These are phyloP conservation scores for Candida sanyaensis DNA, from an alignment of 1,139 yeast genomes.

Conservation along the genomic window DNA sequence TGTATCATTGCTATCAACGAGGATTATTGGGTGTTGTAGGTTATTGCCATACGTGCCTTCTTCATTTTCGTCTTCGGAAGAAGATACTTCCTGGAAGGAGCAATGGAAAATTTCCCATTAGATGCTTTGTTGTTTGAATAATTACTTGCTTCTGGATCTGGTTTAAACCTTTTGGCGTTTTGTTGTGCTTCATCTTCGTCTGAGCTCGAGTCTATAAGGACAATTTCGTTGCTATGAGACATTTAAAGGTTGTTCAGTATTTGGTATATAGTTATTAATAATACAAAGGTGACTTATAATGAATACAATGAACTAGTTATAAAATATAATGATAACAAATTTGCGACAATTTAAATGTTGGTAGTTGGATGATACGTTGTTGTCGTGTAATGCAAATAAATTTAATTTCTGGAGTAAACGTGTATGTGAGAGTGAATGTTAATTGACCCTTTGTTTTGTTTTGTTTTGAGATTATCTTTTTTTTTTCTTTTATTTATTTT, in stretches of 20 bases:
- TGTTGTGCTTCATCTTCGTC: slow-evolving; percentile 14
- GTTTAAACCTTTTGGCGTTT: slow-evolving; percentile 13
- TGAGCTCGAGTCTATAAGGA: slow-evolving; percentile 22
- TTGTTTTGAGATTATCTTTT: neutral
- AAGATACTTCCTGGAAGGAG: slow-evolving; percentile 10
- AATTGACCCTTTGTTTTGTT: neutral
- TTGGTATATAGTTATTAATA: too few relatives aligned
- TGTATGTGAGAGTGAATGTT: neutral
- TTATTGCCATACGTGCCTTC: neutral
- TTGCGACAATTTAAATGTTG: slow-evolving; percentile 1
- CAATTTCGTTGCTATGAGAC: slow-evolving; percentile 16
- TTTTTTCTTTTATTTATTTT: neutral
- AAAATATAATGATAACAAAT: neutral
- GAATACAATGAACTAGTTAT: too few relatives aligned
- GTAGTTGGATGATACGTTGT: neutral
- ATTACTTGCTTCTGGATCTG: slow-evolving; percentile 2
- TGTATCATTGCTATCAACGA: slow-evolving; percentile 1
- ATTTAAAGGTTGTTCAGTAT: neutral
- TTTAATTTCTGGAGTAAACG: neutral
- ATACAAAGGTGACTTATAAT: too few relatives aligned
- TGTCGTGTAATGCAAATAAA: neutral
- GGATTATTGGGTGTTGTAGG: neutral
- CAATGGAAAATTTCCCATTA: slow-evolving; percentile 5
- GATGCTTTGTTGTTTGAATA: neutral
- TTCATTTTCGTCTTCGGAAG: neutral